Evolutionary conservation across 1,284 basidiomycete species (phyloP).

Genomic region (Pisolithus thermaeus): DNA sequence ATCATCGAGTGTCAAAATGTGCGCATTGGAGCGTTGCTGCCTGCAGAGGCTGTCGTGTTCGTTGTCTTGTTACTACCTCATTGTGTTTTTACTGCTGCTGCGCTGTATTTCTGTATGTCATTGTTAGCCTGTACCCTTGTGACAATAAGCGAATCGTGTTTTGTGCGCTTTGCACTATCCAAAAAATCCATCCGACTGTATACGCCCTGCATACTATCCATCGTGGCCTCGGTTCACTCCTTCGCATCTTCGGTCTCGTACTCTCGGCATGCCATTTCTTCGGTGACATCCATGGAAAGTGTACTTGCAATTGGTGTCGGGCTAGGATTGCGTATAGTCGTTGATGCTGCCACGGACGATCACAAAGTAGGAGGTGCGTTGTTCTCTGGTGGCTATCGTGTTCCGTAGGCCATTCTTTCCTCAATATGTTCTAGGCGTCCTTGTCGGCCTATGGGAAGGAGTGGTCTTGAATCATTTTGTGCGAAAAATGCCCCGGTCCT

Average conservation of each 20-base stretch:
- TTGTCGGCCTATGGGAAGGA: conserved; percentile 72
- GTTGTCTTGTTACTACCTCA: not conserved
- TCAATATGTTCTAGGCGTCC: conserved; percentile 39
- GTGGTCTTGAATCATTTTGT: conserved; percentile 66
- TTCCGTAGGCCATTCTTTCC: conserved; percentile 4
- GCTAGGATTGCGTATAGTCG: conserved; percentile 43
- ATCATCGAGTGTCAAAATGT: no score
- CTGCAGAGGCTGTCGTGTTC: no score
- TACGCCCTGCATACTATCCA: conserved; percentile 15
- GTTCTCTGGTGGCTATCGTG: not conserved
- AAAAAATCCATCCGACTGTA: not conserved
- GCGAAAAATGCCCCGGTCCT: conserved; percentile 47
- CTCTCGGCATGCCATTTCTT: conserved; percentile 30
- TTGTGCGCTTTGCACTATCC: not conserved
- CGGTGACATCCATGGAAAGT: conserved; percentile 45
- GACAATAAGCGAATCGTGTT: not conserved
- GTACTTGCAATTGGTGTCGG: conserved; percentile 48
- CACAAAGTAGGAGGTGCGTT: conserved; percentile 31
- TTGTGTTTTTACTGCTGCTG: not conserved
- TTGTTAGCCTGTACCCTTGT: not conserved
- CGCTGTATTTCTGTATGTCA: not conserved
- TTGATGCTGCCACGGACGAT: conserved; percentile 45
- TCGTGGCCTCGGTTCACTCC: conserved; percentile 38
- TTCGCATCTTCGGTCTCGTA: conserved; percentile 28
- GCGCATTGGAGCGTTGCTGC: no score